phyloP scores from a whole-genome alignment of 208 protist genomes.

The Trypanosoma brucei region DNA sequence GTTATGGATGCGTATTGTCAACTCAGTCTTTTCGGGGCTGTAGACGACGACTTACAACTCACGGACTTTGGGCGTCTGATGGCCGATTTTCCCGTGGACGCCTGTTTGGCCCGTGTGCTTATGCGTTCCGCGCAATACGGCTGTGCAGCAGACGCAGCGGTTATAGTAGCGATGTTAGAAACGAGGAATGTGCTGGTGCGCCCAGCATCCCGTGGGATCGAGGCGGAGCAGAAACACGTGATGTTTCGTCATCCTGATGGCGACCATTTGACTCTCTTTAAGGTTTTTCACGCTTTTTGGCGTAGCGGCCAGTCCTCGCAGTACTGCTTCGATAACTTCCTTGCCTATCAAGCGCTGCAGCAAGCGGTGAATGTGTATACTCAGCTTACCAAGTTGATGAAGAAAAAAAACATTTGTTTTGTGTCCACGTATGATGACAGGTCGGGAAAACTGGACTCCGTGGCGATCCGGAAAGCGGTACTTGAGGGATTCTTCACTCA shows the following conservation, averaged over 20 bases:
- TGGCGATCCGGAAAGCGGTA: slow-evolving; percentile 67
- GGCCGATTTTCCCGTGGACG: slow-evolving; percentile 75
- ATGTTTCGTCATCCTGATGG: slow-evolving; percentile 53
- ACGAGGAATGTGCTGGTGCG: slow-evolving; percentile 63
- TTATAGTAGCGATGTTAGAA: slow-evolving; percentile 88
- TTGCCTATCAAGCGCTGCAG: slow-evolving; percentile 62
- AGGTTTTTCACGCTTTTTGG: slow-evolving; percentile 75
- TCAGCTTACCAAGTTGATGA: slow-evolving; percentile 63
- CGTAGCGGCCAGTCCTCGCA: slow-evolving; percentile 24
- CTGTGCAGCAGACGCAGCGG: slow-evolving; percentile 76
- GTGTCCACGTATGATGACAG: slow-evolving; percentile 58
- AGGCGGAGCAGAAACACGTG: slow-evolving; percentile 41
- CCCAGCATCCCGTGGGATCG: slow-evolving; percentile 25
- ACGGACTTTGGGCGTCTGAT: slow-evolving; percentile 69
- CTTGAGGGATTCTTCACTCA: slow-evolving; percentile 86
- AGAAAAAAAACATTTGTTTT: slow-evolving; percentile 37
- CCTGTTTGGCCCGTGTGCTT: slow-evolving; percentile 93
- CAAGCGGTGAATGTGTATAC: slow-evolving; percentile 74
- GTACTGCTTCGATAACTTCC: slow-evolving; percentile 70
- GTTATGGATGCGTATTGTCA: slow-evolving; percentile 95
- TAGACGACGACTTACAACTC: slow-evolving; percentile 93
- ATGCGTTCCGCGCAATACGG: slow-evolving; percentile 59
- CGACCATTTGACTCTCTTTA: slow-evolving; percentile 80
- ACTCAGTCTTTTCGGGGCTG: slow-evolving; percentile 97
- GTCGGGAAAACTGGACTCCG: slow-evolving; percentile 45